Base-by-base conservation (phyloP, 2,329 filamentous ascomycete genomes). In the Chalara sp. region DNA sequence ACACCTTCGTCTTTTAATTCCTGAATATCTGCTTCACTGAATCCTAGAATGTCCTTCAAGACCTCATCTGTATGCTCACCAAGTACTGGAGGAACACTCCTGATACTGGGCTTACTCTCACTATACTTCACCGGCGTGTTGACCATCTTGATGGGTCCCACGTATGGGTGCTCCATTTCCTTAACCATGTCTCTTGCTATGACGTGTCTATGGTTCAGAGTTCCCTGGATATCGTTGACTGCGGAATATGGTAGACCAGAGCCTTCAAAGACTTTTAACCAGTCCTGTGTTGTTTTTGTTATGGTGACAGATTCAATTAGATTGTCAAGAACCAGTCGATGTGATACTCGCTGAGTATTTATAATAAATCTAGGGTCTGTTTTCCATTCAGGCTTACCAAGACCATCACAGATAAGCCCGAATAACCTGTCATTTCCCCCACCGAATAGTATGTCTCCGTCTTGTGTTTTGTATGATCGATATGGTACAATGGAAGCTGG, bases 71-170 rank as follows among this genome's bases (percentile, higher is more conserved):
- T 96, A 68, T 96, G 89, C 69, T 96, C 82, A 0, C 91, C 93
- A 33, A 99, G 71, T 6, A 85, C 87, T 1, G 93, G 93, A 13
- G 93, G 93, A 30, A 87, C 80, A 4, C 76, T 85, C 33, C 92
- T 77, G 39, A 95, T 82, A 4, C 81, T 79, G 0, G 91, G 89
- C 58, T 79, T 83, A 30, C 86, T 87, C 58, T 91, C 83, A 5
- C 90, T 96, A 67, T 90, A 95, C 67, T 99, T 99, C 53, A 99
- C 84, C 0, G 93, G 93, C 1, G 90, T 95, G 63, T 95, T 96
- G 49, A 99, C 86, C 64, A 99, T 73, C 69, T 90, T 91, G 56
- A 99, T 85, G 0, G 84, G 79, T 0, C 93, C 93, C 66, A 92
- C 97, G 6, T 76, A 74, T 5, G 80, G 80, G 65, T 99, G 93